A percentile compares a stretch with the other conserved stretches of the same genome.
phyloP scores from a whole-genome alignment of 345 rosid species.

The Gossypium thurberi region DNA sequence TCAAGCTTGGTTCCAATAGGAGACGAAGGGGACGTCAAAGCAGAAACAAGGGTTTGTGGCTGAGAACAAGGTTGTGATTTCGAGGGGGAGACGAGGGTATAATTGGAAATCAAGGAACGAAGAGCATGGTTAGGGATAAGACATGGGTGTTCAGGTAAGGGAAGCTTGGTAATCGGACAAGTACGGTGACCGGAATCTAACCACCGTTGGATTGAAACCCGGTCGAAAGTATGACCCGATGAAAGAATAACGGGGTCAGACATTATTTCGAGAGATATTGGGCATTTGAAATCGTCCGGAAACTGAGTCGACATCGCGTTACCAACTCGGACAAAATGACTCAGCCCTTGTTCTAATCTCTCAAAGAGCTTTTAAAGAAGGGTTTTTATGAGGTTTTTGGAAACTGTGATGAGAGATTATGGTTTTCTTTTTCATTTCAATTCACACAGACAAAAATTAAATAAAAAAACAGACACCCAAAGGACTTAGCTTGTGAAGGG shows the following conservation, averaged over 20 bases:
- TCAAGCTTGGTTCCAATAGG: conserved; percentile 42
- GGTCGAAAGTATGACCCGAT: conserved; percentile 96
- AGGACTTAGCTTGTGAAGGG: neutral
- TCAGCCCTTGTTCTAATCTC: neutral
- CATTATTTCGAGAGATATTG: conserved; percentile 92
- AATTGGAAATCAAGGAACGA: conserved; percentile 69
- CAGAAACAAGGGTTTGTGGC: conserved; percentile 43
- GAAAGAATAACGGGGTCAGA: conserved; percentile 95
- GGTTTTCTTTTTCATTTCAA: neutral
- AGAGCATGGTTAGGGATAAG: conserved; percentile 92
- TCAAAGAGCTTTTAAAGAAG: neutral
- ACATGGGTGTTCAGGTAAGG: conserved; percentile 56
- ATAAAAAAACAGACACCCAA: too few species aligned
- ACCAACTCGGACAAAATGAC: neutral
- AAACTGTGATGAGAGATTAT: neutral
- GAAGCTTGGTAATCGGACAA: conserved; percentile 81
- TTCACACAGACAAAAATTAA: neutral
- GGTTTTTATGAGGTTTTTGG: conserved; percentile 34
- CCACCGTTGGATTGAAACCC: conserved; percentile 88
- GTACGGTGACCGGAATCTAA: conserved; percentile 84
- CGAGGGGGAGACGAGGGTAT: conserved; percentile 24
- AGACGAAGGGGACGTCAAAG: conserved; percentile 49
- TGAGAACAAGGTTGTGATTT: conserved; percentile 23
- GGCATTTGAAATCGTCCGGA: conserved; percentile 93
- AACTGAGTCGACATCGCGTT: conserved; percentile 43